Conservation (phyloP, 2,329 filamentous ascomycete genomes). For the Colletotrichum lindemuthianum region DNA sequence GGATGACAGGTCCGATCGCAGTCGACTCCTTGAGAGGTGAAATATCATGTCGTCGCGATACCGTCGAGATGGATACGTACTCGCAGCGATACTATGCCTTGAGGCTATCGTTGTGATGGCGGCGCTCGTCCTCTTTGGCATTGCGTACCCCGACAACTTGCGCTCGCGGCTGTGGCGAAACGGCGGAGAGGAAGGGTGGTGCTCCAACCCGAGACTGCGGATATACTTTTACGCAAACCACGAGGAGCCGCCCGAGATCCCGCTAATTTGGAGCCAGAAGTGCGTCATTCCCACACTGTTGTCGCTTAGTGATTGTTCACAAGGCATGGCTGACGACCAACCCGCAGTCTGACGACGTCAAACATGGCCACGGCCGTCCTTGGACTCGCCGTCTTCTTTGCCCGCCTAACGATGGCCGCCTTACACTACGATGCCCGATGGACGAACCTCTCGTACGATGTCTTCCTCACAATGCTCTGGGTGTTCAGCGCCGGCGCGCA, state of each 20-base stretch:
- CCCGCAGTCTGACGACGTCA: conserved; percentile 41
- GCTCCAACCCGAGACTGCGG: conserved; percentile 42
- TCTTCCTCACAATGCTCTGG: conserved; percentile 43
- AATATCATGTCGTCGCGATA: no score
- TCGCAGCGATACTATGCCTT: conserved; percentile 26
- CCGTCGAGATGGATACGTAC: no score
- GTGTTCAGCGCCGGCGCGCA: conserved; percentile 37
- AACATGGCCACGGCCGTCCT: conserved; percentile 45
- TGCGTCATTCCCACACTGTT: conserved; percentile 15
- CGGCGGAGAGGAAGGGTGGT: conserved; percentile 43
- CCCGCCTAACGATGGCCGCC: conserved; percentile 39
- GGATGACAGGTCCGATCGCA: neutral
- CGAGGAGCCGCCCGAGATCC: conserved; percentile 42
- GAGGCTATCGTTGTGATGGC: conserved; percentile 37
- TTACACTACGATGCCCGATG: conserved; percentile 37
- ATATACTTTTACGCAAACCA: conserved; percentile 46
- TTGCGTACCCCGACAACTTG: conserved; percentile 40
- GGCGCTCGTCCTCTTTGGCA: conserved; percentile 37
- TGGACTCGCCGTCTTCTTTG: conserved; percentile 41
- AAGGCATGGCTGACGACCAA: no score
- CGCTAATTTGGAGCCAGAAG: conserved; percentile 43
- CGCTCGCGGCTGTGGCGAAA: conserved; percentile 42
- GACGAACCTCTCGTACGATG: conserved; percentile 42
- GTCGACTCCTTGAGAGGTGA: no score
- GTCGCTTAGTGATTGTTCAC: no score